These are phyloP conservation scores for Leishmania guyanensis DNA, from an alignment of 208 protist genomes.

Conservation along the genomic window DNA sequence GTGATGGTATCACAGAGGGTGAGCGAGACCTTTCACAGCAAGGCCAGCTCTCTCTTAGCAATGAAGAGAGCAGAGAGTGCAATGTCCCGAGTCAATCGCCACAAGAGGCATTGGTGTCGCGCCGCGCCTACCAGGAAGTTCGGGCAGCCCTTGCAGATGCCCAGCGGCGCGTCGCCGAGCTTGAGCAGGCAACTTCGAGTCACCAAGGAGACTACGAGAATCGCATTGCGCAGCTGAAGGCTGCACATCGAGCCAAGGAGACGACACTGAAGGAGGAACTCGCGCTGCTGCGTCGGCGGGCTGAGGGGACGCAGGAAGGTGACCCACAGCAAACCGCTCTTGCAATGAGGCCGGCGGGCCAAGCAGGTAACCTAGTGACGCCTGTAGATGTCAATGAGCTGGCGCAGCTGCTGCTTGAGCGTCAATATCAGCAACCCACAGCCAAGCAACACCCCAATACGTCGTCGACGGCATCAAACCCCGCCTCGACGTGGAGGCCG, in stretches of 20 bases:
- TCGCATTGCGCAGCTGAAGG: constrained; percentile 33
- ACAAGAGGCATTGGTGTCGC: constrained; percentile 12
- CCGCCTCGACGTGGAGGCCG: not conserved
- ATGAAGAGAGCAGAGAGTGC: not conserved
- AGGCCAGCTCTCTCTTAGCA: not conserved
- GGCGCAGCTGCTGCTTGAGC: not conserved
- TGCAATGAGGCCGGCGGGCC: too few species aligned
- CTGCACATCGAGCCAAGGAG: constrained; percentile 29
- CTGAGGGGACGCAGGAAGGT: not conserved
- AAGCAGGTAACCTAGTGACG: not conserved
- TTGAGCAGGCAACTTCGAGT: constrained; percentile 15
- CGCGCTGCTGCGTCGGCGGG: constrained; percentile 16
- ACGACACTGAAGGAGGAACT: constrained; percentile 34
- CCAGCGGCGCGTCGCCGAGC: constrained; percentile 28
- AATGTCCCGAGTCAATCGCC: not conserved
- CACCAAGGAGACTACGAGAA: constrained; percentile 21
- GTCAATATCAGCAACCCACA: not conserved
- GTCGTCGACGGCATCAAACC: not conserved
- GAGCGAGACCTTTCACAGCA: not conserved
- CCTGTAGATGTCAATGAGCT: constrained; percentile 1
- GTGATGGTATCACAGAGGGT: not conserved
- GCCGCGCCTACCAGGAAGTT: constrained; percentile 15
- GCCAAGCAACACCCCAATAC: not conserved
- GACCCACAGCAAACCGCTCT: not conserved
- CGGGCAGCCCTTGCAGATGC: constrained; percentile 31